phyloP scores from a whole-genome alignment of 1,139 yeast species.

The Martiniozyma asiatica region DNA sequence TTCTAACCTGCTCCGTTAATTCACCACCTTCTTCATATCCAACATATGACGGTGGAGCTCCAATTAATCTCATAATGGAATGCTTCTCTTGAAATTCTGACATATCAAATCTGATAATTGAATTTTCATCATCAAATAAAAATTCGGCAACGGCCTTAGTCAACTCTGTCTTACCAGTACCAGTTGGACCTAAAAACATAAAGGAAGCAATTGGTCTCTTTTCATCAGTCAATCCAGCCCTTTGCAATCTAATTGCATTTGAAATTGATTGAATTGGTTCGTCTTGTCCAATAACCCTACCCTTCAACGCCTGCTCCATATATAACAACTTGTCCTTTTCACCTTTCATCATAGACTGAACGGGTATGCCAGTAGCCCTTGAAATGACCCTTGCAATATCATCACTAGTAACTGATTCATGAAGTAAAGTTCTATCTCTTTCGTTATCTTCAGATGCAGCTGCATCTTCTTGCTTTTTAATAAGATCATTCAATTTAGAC shows the following conservation, averaged over 20 bases:
- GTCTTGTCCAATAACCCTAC: constrained; percentile 87
- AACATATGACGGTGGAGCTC: constrained; percentile 97
- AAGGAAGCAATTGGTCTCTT: constrained; percentile 93
- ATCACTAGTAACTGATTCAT: constrained; percentile 87
- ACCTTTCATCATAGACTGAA: constrained; percentile 83
- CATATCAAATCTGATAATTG: constrained; percentile 91
- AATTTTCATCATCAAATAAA: constrained; percentile 73
- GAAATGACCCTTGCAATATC: constrained; percentile 89
- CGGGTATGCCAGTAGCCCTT: constrained; percentile 93
- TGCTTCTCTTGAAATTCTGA: constrained; percentile 95
- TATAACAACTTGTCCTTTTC: constrained; percentile 81
- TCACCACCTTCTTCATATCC: constrained; percentile 96
- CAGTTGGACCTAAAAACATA: constrained; percentile 94
- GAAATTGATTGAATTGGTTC: constrained; percentile 84
- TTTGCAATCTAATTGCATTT: constrained; percentile 88
- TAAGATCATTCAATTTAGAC: constrained; percentile 42
- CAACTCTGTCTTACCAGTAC: constrained; percentile 94
- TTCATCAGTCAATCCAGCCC: constrained; percentile 92
- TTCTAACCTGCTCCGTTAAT: constrained; percentile 86
- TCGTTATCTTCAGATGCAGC: constrained; percentile 15
- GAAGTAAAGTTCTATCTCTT: constrained; percentile 35
- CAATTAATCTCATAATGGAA: constrained; percentile 78
- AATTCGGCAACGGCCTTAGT: constrained; percentile 89
- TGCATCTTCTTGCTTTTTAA: constrained; percentile 24
- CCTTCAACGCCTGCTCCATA: constrained; percentile 72